A percentile compares a stretch with the other conserved stretches of the same genome.
phyloP scores from a whole-genome alignment of 305 asterid genomes.

The Fraxinus ornus region DNA sequence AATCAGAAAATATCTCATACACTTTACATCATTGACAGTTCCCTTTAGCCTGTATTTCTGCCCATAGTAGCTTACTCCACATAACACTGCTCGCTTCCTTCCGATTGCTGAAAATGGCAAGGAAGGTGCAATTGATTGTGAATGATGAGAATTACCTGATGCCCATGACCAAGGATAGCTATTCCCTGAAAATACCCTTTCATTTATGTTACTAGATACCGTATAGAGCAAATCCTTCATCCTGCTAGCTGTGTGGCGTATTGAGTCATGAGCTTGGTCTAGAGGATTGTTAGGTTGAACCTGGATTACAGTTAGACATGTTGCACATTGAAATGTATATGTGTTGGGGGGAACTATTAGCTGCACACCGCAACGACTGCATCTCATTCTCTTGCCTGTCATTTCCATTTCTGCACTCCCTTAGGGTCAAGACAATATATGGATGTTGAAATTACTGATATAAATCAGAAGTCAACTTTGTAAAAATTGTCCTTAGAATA shows the following conservation, averaged over 20 bases:
- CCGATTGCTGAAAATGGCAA: slow-evolving; percentile 33
- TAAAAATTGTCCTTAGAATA: slow-evolving; percentile 14
- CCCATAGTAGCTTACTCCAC: slow-evolving; percentile 61
- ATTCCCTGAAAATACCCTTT: slow-evolving; percentile 12
- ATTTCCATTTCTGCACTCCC: slow-evolving; percentile 28
- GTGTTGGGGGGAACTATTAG: slow-evolving; percentile 37
- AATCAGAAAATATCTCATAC: slow-evolving; percentile 46
- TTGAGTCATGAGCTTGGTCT: slow-evolving; percentile 28
- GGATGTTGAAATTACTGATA: slow-evolving; percentile 6
- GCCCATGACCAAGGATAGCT: slow-evolving; percentile 19
- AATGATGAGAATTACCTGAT: slow-evolving; percentile 19
- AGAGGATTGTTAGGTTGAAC: slow-evolving; percentile 25
- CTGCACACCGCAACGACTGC: slow-evolving; percentile 44
- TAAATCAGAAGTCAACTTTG: neutral
- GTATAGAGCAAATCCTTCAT: slow-evolving; percentile 24
- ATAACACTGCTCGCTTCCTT: slow-evolving; percentile 52
- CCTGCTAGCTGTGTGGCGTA: slow-evolving; percentile 24
- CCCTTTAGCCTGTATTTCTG: slow-evolving; percentile 51
- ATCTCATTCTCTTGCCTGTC: slow-evolving; percentile 46
- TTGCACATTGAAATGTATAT: slow-evolving; percentile 37
- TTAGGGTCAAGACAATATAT: neutral
- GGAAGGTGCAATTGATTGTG: slow-evolving; percentile 23
- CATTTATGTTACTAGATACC: slow-evolving; percentile 29
- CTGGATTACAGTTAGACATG: slow-evolving; percentile 30
- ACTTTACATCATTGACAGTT: slow-evolving; percentile 48